A percentile compares a stretch with the other conserved stretches of the same genome.
Conservation (phyloP, 331 rosid genomes). For the Saraca asoca region DNA sequence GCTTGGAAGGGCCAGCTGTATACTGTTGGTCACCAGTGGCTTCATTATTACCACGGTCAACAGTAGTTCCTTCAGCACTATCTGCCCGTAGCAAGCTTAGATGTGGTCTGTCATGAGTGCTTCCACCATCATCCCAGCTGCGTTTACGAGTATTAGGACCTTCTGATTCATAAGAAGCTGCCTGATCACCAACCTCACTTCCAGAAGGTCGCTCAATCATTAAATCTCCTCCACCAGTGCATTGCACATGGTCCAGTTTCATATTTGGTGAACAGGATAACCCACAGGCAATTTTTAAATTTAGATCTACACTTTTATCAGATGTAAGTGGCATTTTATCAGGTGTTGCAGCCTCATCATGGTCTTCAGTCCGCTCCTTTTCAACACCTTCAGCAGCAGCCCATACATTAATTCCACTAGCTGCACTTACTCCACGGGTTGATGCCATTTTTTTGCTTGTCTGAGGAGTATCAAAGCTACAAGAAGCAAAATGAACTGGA, state of each 20-base stretch:
- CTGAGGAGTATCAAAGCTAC: conserved; percentile 76
- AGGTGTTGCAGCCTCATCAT: conserved; percentile 87
- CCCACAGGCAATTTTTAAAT: conserved; percentile 74
- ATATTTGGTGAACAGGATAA: conserved; percentile 51
- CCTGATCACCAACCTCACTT: conserved; percentile 83
- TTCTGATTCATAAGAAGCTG: conserved; percentile 83
- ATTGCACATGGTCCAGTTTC: conserved; percentile 53
- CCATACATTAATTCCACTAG: conserved; percentile 97
- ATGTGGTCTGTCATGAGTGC: conserved; percentile 54
- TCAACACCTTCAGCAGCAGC: conserved; percentile 71
- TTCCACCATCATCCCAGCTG: conserved; percentile 70
- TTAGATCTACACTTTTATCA: conserved; percentile 60
- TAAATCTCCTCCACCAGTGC: conserved; percentile 62
- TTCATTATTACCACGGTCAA: conserved; percentile 80
- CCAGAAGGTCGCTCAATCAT: conserved; percentile 73
- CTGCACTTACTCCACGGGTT: conserved; percentile 93
- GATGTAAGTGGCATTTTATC: conserved; percentile 50
- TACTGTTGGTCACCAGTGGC: conserved; percentile 61
- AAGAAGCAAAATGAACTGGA: conserved; percentile 75
- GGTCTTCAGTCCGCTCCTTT: conserved; percentile 80
- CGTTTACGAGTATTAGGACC: conserved; percentile 82
- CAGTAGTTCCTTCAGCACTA: conserved; percentile 77
- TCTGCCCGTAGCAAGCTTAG: conserved; percentile 70
- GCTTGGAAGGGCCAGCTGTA: conserved; percentile 84
- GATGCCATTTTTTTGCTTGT: conserved; percentile 86